Base-by-base conservation (phyloP, 805 yeast species). In the Candida maris region DNA sequence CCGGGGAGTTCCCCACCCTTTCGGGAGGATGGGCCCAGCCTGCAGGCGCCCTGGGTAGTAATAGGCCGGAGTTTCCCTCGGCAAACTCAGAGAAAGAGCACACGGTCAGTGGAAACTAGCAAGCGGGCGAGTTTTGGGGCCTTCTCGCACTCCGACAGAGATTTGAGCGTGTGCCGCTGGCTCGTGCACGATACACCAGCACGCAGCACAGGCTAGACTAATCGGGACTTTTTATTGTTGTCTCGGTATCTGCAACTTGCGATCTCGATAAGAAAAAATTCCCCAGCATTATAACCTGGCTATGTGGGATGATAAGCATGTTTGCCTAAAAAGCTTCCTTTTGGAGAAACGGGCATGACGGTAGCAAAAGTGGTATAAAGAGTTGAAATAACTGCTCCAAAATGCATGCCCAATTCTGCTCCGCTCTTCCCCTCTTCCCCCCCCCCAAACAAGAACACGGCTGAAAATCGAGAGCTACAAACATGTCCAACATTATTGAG, bases 291-390 rank as follows among this genome's bases (percentile, higher is more conserved):
- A 21, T 9, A 21, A 9, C 12, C 24, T 12, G 24, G 24, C 24
- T 8, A 21, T n/a, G n/a, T n/a, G 10, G 31, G 15, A 13, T 13
- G 31, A 28, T 28, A 28, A 16, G 31, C 7, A 28, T 28, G 10
- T 17, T 28, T 28, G 31, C 31, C 31, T 28, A 13, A 28, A 18
- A 28, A 28, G 31, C 31, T 28, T 28, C 31, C 31, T 28, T 28
- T 28, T 28, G 9, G 15, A 26, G 29, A 26, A 9, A 26, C 29
- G 12, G 12, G 24, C 24, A 21, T 21, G 10, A 21, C 8, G 24
- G 8, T 21, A 21, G 24, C 24, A 8, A 12, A 21, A 21, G n/a
- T n/a, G n/a, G n/a, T n/a, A 22, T 12, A 22, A 22, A 12, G 12
- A 12, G 10, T 22, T 22, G 24, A 22, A 22, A 9, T 9, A 9